These are phyloP conservation scores for Porphyra umbilicalis DNA, from an alignment of 31 red algal genomes.

Conservation along the genomic window DNA sequence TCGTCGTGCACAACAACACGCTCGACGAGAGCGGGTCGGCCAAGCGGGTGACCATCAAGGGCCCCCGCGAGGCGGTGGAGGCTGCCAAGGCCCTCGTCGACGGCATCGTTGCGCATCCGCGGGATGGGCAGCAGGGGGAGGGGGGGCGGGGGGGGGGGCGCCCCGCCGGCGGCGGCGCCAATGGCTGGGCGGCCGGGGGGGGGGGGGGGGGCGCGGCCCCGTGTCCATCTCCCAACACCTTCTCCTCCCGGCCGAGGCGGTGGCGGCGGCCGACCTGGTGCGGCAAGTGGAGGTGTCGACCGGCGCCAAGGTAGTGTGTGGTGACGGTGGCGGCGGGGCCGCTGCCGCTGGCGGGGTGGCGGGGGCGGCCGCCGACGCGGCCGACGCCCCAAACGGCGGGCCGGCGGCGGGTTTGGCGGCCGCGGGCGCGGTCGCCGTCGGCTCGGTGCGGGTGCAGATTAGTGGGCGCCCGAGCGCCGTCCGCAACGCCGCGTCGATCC, in stretches of 20 bases:
- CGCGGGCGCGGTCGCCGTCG: no score
- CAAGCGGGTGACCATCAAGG: slow-evolving; percentile 22
- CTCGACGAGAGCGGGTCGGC: slow-evolving; percentile 2
- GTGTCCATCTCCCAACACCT: not conserved
- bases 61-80: not conserved
- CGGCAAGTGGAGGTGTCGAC: not conserved
- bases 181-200: not conserved
- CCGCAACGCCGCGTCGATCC: not conserved
- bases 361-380: not conserved
- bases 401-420: no score
- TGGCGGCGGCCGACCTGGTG: not conserved
- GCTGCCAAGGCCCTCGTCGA: slow-evolving; percentile 8
- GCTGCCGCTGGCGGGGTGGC: not conserved
- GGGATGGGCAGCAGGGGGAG: no score
- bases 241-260: not conserved
- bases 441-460: not conserved
- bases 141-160: not conserved
- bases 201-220: not conserved
- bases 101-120: slow-evolving; percentile 4
- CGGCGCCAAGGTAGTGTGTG: not conserved
- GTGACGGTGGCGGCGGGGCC: not conserved
- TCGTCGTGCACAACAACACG: slow-evolving; percentile 83
- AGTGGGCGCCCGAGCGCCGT: not conserved
- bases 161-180: not conserved
- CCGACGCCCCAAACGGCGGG: not conserved